Evolutionary conservation across 441 rosid genomes (phyloP), one percentile per base, ranked within the genome.

Genomic region (Kokia cookei): DNA sequence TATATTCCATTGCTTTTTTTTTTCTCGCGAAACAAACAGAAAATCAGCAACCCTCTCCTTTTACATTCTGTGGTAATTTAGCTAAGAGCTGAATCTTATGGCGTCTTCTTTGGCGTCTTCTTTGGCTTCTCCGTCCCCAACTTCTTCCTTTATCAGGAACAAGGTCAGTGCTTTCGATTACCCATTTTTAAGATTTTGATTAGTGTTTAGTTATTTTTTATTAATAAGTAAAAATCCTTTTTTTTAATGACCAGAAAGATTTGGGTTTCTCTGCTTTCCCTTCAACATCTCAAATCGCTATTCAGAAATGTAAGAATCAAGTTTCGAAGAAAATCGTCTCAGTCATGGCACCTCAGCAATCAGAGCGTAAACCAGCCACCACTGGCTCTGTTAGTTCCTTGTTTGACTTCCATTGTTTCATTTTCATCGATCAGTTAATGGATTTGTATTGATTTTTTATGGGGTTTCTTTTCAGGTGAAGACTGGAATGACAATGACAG

Each of bases 401-500:
- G 57, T 45, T 48, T 27, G 19, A 32, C 5, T 66, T 40, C 43
- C 17, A 12, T 65, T 10, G 7, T 29, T 43, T 59, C 4, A 7
- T 70, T 15, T 15, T 32, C 11, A 51, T 26, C 22, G 54, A n/a
- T 35, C 27, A 29, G 7, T 65, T 65, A 8, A 27, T 60, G 40
- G 5, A 32, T 61, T 69, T 45, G 69, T 47, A 24, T 32, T 76
- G 40, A 26, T 27, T 60, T 60, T 0, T 10, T 3, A 0, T 53
- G 45, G 48, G 71, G 42, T 68, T 17, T 4, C n/a, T 71, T 77
- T 77, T 75, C 76, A 94, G 98, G 97, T 96, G 74, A 96, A 92
- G 82, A 88, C 90, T 68, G 90, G 89, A 29, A 87, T 92, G 98
- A 93, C 97, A 4, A 86, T 93, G 97, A 96, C 98, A 10, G 95